These are phyloP conservation scores for Colletotrichum plurivorum DNA, from an alignment of 2,329 filamentous ascomycete species.

Conservation along the genomic window DNA sequence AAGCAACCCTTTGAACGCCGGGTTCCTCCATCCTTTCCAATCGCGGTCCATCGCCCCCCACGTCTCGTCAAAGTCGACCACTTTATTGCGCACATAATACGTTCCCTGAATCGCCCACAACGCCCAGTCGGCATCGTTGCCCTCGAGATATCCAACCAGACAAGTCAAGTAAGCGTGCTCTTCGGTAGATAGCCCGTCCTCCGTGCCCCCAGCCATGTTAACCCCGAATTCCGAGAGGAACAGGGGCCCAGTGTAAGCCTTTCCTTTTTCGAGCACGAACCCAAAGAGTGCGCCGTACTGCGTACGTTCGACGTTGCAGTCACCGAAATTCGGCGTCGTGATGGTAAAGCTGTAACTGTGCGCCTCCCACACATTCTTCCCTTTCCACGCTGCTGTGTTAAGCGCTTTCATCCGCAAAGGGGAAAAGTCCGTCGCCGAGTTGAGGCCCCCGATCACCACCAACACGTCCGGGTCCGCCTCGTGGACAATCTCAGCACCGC, in stretches of 20 bases:
- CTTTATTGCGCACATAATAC: conserved; percentile 69
- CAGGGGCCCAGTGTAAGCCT: conserved; percentile 66
- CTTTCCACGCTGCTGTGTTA: conserved; percentile 60
- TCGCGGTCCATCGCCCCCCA: conserved; percentile 64
- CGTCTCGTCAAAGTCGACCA: conserved; percentile 65
- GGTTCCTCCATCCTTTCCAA: conserved; percentile 57
- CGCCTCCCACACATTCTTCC: conserved; percentile 73
- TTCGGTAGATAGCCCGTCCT: conserved; percentile 57
- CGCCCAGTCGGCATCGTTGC: conserved; percentile 72
- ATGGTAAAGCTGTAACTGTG: conserved; percentile 71
- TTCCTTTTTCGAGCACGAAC: conserved; percentile 64
- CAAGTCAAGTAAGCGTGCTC: conserved; percentile 66
- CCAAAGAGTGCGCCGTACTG: conserved; percentile 64
- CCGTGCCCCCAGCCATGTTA: conserved; percentile 58
- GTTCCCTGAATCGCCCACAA: conserved; percentile 72
- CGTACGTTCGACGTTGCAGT: conserved; percentile 58
- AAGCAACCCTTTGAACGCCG: conserved; percentile 51
- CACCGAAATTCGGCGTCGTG: conserved; percentile 57
- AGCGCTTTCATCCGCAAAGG: conserved; percentile 56
- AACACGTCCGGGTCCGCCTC: conserved; percentile 65
- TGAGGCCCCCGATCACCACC: conserved; percentile 67
- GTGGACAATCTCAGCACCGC: conserved; percentile 65
- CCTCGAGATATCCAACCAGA: conserved; percentile 64
- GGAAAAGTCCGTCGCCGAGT: conserved; percentile 67
- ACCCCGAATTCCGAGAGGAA: conserved; percentile 73